A percentile compares a stretch with the other conserved stretches of the same genome.
Evolutionary conservation across 1,284 basidiomycete species (phyloP).

Genomic region (Cystobasidium slooffiae): DNA sequence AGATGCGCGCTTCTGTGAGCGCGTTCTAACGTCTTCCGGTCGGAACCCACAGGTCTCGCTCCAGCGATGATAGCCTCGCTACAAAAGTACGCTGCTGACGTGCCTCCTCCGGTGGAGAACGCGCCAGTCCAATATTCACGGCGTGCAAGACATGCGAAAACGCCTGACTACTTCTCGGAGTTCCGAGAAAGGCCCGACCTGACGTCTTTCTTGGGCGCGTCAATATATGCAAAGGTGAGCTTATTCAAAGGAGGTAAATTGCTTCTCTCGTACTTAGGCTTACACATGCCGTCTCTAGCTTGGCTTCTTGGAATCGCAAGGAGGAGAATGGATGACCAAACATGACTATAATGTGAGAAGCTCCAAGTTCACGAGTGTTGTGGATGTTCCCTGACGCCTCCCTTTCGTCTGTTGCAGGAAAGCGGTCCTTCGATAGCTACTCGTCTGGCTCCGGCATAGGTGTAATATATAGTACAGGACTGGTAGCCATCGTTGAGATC

Average conservation of each 20-base stretch:
- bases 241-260: neutral
- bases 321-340: constrained; percentile 43
- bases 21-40: neutral
- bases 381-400: neutral
- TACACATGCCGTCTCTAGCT: neutral
- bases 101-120: constrained; percentile 13
- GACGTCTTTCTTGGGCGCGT: constrained; percentile 83
- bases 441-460: constrained; percentile 6
- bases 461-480: neutral
- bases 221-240: constrained; percentile 78
- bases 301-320: constrained; percentile 33
- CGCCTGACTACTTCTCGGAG: constrained; percentile 93
- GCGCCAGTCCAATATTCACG: constrained; percentile 19
- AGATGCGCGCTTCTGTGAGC: neutral
- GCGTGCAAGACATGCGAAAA: constrained; percentile 66
- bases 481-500: neutral
- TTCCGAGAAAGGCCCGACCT: constrained; percentile 81
- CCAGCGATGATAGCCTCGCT: constrained; percentile 7
- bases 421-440: constrained; percentile 38
- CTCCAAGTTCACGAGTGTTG: neutral
- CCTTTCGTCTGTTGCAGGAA: constrained; percentile 9
- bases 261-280: neutral
- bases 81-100: constrained; percentile 29
- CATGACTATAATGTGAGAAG: constrained; percentile 39
- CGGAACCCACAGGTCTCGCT: constrained; percentile 13